Base-by-base conservation (phyloP, 2,329 filamentous ascomycete genomes). In the Sarocladium strictum region DNA sequence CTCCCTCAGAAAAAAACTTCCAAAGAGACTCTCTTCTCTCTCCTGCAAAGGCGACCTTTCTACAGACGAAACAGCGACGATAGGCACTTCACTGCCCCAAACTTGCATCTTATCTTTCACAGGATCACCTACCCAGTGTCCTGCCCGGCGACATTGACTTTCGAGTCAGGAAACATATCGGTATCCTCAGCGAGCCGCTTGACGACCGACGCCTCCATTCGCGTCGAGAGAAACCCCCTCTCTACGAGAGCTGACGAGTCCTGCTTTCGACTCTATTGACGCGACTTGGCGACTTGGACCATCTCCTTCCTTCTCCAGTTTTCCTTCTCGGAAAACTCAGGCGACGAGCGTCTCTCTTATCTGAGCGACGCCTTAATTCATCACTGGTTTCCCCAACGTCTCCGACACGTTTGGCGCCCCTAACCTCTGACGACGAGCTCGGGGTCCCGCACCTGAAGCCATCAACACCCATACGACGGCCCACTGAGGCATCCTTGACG, bases 61-160 rank as follows among this genome's bases (percentile, higher is more conserved):
- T 33, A 55, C 53, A 50, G 37, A 55, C 40, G 53, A 51, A 27
- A 55, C 38, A 43, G 54, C 55, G 50, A 53, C 50, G 50, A 53
- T 53, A 53, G 50, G 50, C 50, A 40, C 12, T 40, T 40, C 11
- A 38, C 35, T 40, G 26, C 26, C 49, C 50, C 15, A 32, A n/a
- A 15, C 27, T 51, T 19, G 11, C 10, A 33, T 11, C 10, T 15
- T 21, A 23, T 24, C 21, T 51, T 35, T 17, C n/a, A 21, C 26
- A 51, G 47, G 47, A 33, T 51, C 47, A 51, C 47, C 11, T 21
- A 3, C 17, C 38, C 23, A 35, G 47, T 51, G n/a, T 51, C 47
- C 50, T 40, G 21, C 35, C 29, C 35, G 50, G 50, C 50, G 50
- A 53, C 29, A 53, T 33, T 29, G 50, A 51, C 47, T 51, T 51